Evolutionary conservation across 495 filamentous ascomycete species (phyloP), one percentile per base, ranked within the genome.

Genomic region (Podospora pseudopauciseta): DNA sequence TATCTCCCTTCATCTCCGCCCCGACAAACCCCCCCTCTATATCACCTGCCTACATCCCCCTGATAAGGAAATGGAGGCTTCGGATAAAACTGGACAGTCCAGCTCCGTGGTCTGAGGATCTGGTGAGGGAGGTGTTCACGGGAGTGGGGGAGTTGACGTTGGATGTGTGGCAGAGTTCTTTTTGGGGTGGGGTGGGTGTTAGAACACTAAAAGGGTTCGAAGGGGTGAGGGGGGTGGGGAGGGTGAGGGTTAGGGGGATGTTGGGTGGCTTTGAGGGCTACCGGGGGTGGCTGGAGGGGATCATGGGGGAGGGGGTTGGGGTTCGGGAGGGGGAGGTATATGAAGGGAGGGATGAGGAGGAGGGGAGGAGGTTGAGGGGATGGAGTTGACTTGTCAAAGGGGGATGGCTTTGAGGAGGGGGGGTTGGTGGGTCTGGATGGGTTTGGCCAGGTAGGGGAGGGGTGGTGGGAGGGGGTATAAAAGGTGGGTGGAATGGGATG

Each of bases 351-450:
- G 39, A 27, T 18, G 5, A 49, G 58, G 18, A 20, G 11, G 71
- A 49, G 65, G 16, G 16, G 5, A 28, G 68, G 68, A 19, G 63
- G 6, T 16, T 64, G 32, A 60, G 64, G 60, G 65, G 63, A 60
- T 16, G 56, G 23, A 60, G 16, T 27, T 30, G 49, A 60, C 65
- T 61, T 32, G 3, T 23, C 20, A 23, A 23, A 23, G 39, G 57
- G 69, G 82, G 81, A 58, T 84, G 81, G 62, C 68, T 86, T 83
- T 56, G 77, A 66, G 57, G 19, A 19, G 83, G 83, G 60, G 86
- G 77, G 67, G 66, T 85, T 79, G 13, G 67, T 67, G 28, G 28
- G 70, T 65, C 4, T 63, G 65, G 39, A 65, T 53, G 15, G 27
- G 59, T 56, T 32, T 56, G 53, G 53, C 20, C 20, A 20, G 20